Conservation (phyloP, 1,139 yeast genomes). For the Yamadazyma membranifaciens region DNA sequence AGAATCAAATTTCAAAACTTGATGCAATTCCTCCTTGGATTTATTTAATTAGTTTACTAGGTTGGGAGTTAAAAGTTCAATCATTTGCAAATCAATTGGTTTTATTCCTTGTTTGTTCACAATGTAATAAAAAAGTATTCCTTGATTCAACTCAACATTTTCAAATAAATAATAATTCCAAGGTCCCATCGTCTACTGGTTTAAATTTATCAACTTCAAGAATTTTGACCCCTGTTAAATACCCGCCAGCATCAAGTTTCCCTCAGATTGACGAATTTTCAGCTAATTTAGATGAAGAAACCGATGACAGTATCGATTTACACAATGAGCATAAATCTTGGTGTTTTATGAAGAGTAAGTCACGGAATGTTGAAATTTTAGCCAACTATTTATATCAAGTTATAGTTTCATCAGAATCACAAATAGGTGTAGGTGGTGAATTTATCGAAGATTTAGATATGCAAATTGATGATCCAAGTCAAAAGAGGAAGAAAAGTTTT, state of each 20-base stretch:
- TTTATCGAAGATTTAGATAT: constrained; percentile 17
- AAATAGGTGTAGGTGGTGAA: constrained; percentile 29
- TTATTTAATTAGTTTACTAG: constrained; percentile 32
- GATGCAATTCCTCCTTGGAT: constrained; percentile 30
- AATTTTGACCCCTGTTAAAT: constrained; percentile 31
- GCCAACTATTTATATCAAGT: constrained; percentile 26
- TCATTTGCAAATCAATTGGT: constrained; percentile 26
- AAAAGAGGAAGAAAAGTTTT: constrained; percentile 23
- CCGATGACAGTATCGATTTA: constrained; percentile 23
- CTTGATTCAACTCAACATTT: constrained; percentile 18
- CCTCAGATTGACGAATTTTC: constrained; percentile 10
- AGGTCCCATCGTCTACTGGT: constrained; percentile 12
- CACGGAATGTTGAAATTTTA: constrained; percentile 7
- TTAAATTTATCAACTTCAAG: constrained; percentile 23
- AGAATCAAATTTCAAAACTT: constrained; percentile 23
- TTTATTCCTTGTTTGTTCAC: constrained; percentile 32
- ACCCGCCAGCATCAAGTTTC: constrained; percentile 20
- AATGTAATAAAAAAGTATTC: constrained; percentile 37
- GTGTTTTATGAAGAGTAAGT: constrained; percentile 25
- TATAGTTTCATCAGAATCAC: constrained; percentile 19
- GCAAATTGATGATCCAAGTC: constrained; percentile 13
- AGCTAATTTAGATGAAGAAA: constrained; percentile 15
- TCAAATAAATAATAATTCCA: constrained; percentile 4
- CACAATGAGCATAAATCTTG: constrained; percentile 33
- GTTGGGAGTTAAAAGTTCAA: constrained; percentile 39